Conservation (phyloP, 495 filamentous ascomycete species). For the Hypoxylon subgilvum region DNA sequence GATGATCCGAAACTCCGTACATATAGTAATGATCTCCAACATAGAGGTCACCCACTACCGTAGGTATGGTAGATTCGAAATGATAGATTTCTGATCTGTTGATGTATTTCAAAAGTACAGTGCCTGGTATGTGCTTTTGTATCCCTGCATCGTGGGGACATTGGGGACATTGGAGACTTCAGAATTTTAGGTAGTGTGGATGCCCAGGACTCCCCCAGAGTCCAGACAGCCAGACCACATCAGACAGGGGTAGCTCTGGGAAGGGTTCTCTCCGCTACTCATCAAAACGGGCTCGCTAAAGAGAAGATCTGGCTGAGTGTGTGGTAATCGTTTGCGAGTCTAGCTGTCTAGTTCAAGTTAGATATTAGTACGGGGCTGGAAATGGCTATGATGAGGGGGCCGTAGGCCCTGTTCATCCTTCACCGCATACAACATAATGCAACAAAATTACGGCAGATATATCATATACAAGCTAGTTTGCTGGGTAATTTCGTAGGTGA, state of each 20-base stretch:
- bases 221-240: background rate
- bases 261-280: slow-evolving; percentile 6
- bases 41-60: too few relatives aligned
- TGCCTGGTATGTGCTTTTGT: background rate
- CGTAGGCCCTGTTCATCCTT: slow-evolving; percentile 1
- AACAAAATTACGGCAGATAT: slow-evolving; percentile 8
- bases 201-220: slow-evolving; percentile 23
- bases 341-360: slow-evolving; percentile 12
- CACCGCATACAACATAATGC: background rate
- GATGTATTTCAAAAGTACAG: background rate
- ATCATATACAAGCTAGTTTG: background rate
- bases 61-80: too few relatives aligned
- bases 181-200: too few relatives aligned
- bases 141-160: slow-evolving; percentile 5
- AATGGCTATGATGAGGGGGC: background rate
- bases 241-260: slow-evolving; percentile 17
- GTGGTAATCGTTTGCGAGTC: slow-evolving; percentile 7
- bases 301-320: slow-evolving; percentile 16
- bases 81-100: background rate
- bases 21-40: too few relatives aligned
- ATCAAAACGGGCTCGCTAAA: slow-evolving; percentile 12
- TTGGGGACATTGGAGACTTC: too few relatives aligned
- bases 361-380: slow-evolving; percentile 1
- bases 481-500: background rate
- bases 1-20: background rate